Percentiles rank a stretch among this genome's conserved stretches.
Evolutionary conservation across 495 filamentous ascomycete species (phyloP).

Genomic region (Neurospora africana): DNA sequence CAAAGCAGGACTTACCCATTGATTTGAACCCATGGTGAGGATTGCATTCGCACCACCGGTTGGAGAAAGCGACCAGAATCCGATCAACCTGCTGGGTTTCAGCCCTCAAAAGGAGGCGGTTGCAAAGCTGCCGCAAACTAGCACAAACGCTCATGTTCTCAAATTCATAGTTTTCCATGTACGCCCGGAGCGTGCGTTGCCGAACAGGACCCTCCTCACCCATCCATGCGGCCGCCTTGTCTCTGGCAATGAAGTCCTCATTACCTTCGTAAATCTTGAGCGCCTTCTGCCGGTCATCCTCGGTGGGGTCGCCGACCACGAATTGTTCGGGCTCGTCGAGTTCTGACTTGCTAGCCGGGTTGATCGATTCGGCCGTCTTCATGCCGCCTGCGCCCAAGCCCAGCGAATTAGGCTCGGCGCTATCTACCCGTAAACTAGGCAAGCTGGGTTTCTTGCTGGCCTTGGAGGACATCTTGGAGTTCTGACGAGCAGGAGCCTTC

Average conservation of each 20-base stretch:
- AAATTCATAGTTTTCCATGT: constrained; percentile 89
- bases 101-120: constrained; percentile 71
- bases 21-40: constrained; percentile 89
- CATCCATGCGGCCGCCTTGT: constrained; percentile 78
- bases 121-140: constrained; percentile 70
- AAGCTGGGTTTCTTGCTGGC: constrained; percentile 38
- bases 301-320: constrained; percentile 39
- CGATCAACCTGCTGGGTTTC: constrained; percentile 97
- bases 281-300: constrained; percentile 63
- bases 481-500: constrained; percentile 7
- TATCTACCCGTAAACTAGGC: constrained; percentile 26
- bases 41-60: constrained; percentile 90
- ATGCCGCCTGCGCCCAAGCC: constrained; percentile 5
- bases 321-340: constrained; percentile 38
- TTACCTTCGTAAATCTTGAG: constrained; percentile 78
- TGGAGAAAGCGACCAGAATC: constrained; percentile 78
- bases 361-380: constrained; percentile 9
- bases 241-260: constrained; percentile 65
- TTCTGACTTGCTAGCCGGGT: constrained; percentile 22
- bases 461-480: constrained; percentile 19
- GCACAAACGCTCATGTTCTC: constrained; percentile 68
- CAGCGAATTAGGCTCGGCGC: constrained; percentile 19
- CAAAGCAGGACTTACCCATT: constrained; percentile 45
- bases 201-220: constrained; percentile 64
- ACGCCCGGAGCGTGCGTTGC: constrained; percentile 61